Base-by-base conservation (phyloP, 176 grass and related monocot genomes). In the Hyparrhenia diplandra region DNA sequence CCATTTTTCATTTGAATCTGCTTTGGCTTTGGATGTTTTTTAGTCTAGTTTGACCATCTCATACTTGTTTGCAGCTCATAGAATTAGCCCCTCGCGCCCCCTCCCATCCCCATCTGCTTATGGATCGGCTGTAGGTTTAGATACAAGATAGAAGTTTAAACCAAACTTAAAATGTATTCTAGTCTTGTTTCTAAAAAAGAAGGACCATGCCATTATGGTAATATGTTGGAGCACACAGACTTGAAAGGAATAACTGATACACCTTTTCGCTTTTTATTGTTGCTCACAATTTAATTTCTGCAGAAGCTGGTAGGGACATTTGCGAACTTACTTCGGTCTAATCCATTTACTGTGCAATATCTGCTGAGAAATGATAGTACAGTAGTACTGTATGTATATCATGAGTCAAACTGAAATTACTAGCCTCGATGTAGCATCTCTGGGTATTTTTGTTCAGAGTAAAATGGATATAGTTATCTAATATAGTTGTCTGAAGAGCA, bases 401-500 rank as follows among this genome's bases (percentile, higher is more conserved):
- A 57, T 47, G 66, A 45, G 20, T 8, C 17, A 73, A 13, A 45
- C 24, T 74, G 46, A 84, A 59, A 45, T 34, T 55, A 43, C 39
- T 77, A 16, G 28, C 27, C 5, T 32, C 64, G 2, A 23, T 64
- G 7, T 27, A n/a, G 20, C 41, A 74, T 74, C 55, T 37, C 10
- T 34, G 24, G 25, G 3, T 54, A 8, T 39, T 76, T n/a, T n/a
- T 52, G n/a, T 64, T 51, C 63, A 37, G 10, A 66, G 20, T 29
- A 12, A 80, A 66, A 67, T 74, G 43, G 21, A n/a, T 65, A 2
- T 76, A n/a, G n/a, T n/a, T n/a, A n/a, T n/a, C n/a, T n/a, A n/a
- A n/a, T n/a, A n/a, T 49, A 4, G n/a, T 83, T 64, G 18, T 77
- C 20, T 71, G 55, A 40, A 45, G 20, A 78, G 55, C 43, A 73